Evolutionary conservation across 306 rosid genomes (phyloP).

Genomic region (Betula pendula): DNA sequence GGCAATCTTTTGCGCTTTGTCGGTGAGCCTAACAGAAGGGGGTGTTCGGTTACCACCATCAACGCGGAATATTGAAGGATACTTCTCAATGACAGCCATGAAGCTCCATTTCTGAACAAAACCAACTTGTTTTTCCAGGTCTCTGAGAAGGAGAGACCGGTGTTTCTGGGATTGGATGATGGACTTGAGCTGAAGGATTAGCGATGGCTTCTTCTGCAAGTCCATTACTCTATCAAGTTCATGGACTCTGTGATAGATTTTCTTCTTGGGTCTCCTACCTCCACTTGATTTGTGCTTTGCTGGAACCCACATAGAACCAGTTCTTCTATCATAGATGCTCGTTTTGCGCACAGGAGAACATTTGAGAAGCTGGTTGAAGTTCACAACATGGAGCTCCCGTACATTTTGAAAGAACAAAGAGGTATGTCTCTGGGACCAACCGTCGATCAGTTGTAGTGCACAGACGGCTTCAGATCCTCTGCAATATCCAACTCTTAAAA

Average conservation of each 20-base stretch:
- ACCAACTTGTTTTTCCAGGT: conserved; percentile 85
- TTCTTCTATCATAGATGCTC: background rate
- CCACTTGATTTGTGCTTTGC: conserved; percentile 60
- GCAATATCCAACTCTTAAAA: no score
- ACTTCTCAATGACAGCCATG: conserved; percentile 67
- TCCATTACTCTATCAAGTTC: conserved; percentile 79
- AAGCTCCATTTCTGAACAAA: conserved; percentile 88
- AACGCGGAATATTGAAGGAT: conserved; percentile 68
- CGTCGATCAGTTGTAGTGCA: conserved; percentile 29
- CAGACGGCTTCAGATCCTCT: no score
- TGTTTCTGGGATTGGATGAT: conserved; percentile 61
- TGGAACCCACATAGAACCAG: conserved; percentile 24
- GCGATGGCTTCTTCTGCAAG: conserved; percentile 69
- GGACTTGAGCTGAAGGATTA: conserved; percentile 61
- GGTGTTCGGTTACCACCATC: conserved; percentile 47
- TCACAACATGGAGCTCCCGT: background rate
- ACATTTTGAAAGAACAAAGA: conserved; percentile 12
- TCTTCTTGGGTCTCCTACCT: conserved; percentile 78
- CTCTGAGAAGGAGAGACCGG: conserved; percentile 43
- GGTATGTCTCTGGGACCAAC: conserved; percentile 8
- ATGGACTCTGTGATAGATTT: conserved; percentile 58
- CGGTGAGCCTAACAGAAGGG: conserved; percentile 57
- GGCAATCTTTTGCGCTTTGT: conserved; percentile 53
- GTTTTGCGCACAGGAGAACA: background rate
- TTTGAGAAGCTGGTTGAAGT: conserved; percentile 15